These are phyloP conservation scores for Exutisphaerella laricina DNA, from an alignment of 2,329 filamentous ascomycete species.

Conservation along the genomic window DNA sequence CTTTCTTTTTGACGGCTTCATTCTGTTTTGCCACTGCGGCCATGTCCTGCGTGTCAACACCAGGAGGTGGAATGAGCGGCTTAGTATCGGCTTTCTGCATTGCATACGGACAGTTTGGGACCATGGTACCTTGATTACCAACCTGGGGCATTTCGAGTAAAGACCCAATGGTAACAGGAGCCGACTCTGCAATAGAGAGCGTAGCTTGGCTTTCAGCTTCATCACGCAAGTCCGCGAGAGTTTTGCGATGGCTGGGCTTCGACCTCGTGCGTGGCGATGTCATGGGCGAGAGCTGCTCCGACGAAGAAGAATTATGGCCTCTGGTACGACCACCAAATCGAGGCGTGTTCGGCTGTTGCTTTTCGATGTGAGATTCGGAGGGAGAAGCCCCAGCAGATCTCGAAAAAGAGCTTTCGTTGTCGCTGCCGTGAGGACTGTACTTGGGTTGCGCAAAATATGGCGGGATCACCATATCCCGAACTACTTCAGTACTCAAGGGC, in stretches of 20 bases:
- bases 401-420: constrained; percentile 12
- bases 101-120: no score
- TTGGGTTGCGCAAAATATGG: constrained; percentile 16
- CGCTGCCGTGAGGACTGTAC: neutral
- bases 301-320: constrained; percentile 19
- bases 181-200: neutral
- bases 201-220: neutral
- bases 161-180: neutral
- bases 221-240: constrained; percentile 5
- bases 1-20: constrained; percentile 9
- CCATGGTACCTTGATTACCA: no score
- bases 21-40: constrained; percentile 1
- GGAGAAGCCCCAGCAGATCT: constrained; percentile 10
- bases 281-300: constrained; percentile 19
- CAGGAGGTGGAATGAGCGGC: neutral
- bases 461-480: constrained; percentile 15
- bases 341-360: neutral
- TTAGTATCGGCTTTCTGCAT: no score
- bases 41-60: neutral
- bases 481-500: constrained; percentile 7
- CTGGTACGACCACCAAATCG: constrained; percentile 1
- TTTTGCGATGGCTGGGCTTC: constrained; percentile 4
- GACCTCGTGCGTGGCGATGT: constrained; percentile 6
- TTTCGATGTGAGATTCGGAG: constrained; percentile 2
- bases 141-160: neutral